Evolutionary conservation across 2,329 filamentous ascomycete genomes (phyloP), one percentile per base, ranked within the genome.

Genomic region (Aspergillus pseudoglaucus): DNA sequence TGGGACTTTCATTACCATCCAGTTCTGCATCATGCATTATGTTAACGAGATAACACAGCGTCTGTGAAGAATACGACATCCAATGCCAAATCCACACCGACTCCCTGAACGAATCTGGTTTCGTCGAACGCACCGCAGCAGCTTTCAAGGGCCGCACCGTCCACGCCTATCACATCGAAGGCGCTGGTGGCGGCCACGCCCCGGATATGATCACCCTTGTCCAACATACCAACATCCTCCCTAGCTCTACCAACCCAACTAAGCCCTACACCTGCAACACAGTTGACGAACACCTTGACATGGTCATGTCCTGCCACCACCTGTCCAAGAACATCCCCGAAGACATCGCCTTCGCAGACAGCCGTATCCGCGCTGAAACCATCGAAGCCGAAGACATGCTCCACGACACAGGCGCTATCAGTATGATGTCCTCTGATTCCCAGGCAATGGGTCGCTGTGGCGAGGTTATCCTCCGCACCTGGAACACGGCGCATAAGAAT

Each of bases 271-370:
- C 90, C 2, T 75, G 76, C 53, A 95, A 95, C 71, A 95, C 90
- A 0, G 78, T 95, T 0, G 90, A 95, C 63, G 90, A 95, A 70
- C 90, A 95, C 70, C 80, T 95, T 14, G 90, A 95, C 71, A 95
- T 95, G 90, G 75, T 95, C 43, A 95, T 95, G 90, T 88, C 94
- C 27, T 95, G 90, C 74, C 90, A 95, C 68, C 90, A 95, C 63
- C 76, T 95, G 9, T 88, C 83, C 47, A 87, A 85, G 66, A 83
- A 94, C 68, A 95, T 95, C 51, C 87, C 89, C 47, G 90, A 95
- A 71, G 90, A 95, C 66, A 85, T 95, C 14, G 88, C 89, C 1
- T 95, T 95, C 61, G 90, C 90, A 47, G 90, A 95, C 71, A 88
- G 83, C 22, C 87, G 90, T 23, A 95, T 95, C 68, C 85, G 90